Evolutionary conservation across 78 protist species (phyloP).

Genomic region (Isochrysis galbana): DNA sequence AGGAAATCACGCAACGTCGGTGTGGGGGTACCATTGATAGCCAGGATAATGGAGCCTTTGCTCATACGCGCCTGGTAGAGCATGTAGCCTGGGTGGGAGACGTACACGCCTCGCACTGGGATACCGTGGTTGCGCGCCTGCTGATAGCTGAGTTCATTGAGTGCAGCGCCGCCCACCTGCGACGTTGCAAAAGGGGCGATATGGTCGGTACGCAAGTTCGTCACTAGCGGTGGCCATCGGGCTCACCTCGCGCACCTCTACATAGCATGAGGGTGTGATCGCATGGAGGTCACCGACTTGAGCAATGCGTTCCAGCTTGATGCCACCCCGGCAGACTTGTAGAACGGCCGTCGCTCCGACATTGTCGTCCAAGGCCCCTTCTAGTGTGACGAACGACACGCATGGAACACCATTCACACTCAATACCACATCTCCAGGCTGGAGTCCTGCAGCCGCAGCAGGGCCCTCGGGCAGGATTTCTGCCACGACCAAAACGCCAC

Average conservation of each 20-base stretch:
- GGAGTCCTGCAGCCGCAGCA: background rate
- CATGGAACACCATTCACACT: constrained; percentile 14
- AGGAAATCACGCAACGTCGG: constrained; percentile 19
- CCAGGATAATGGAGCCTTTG: background rate
- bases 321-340: background rate
- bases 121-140: constrained; percentile 36
- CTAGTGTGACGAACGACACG: constrained; percentile 6
- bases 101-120: constrained; percentile 56
- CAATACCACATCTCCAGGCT: background rate
- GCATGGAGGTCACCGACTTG: constrained; percentile 52
- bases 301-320: background rate
- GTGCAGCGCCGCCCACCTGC: constrained; percentile 38
- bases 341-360: background rate
- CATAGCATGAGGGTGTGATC: constrained; percentile 32
- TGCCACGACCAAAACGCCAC: background rate
- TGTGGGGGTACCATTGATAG: constrained; percentile 2
- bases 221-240: too few relatives aligned
- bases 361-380: background rate
- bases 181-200: too few relatives aligned
- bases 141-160: constrained; percentile 39
- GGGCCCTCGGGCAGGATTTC: constrained; percentile 1
- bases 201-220: too few relatives aligned
- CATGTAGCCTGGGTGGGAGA: constrained; percentile 55
- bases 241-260: too few relatives aligned
- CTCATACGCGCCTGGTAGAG: background rate